Evolutionary conservation across 2,329 filamentous ascomycete genomes (phyloP), one percentile per base, ranked within the genome.

Genomic region (Dothistroma pini): DNA sequence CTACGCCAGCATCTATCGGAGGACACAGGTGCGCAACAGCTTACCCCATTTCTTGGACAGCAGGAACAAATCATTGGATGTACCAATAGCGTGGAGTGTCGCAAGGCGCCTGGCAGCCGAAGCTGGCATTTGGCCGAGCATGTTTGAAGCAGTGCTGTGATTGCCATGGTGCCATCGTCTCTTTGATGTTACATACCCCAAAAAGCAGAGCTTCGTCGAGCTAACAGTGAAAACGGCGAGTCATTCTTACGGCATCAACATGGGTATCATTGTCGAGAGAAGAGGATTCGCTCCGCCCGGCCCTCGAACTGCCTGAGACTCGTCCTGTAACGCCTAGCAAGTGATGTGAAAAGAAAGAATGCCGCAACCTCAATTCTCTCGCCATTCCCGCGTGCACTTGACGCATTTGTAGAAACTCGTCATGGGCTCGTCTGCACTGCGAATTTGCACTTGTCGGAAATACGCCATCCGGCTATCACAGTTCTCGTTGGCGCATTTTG

Each of bases 341-440:
- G 41, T 44, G n/a, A 6, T 44, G 41, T n/a, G 3, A n/a, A 19
- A 4, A 19, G 14, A 56, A 56, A 55, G 53, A 47, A 7, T 38
- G 54, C 32, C 19, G 9, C 14, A 4, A 35, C 10, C 31, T 53
- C 70, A 75, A 57, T 74, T 74, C 65, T 80, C 78, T 47, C 78
- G 72, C 78, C 78, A 80, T 59, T 80, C 75, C 54, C 75, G 74
- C 6, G 70, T 72, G 62, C 78, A 80, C 63, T 76, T 74, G 21
- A 75, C 76, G 63, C 78, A 80, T 72, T 92, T 95, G 79, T 89
- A 96, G 78, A 97, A 97, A 63, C 87, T 93, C 68, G 95, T 99
- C 90, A 96, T 97, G 63, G 95, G 95, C 82, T 99, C 95, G 79
- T 99, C 95, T 56, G 95, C 95, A 81, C 91, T 96, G 69, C 95